Evolutionary conservation across 169 alveolate genomes (phyloP).

Genomic region (Cryptosporidium ubiquitum): DNA sequence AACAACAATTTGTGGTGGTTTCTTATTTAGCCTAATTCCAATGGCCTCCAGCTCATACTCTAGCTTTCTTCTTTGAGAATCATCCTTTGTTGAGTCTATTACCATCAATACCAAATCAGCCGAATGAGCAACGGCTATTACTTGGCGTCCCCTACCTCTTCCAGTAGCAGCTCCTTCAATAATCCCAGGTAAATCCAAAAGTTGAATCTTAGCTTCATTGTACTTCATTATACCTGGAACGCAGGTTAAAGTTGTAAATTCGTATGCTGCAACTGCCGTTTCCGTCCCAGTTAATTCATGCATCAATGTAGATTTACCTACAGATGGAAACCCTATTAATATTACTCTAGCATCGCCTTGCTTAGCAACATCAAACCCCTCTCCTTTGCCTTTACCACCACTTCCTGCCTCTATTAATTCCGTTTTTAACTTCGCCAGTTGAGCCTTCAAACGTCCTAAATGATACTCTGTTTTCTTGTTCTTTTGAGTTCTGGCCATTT

Average conservation of each 20-base stretch:
- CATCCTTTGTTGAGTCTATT: slow-evolving; percentile 81
- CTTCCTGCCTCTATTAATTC: slow-evolving; percentile 85
- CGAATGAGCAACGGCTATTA: slow-evolving; percentile 90
- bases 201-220: slow-evolving; percentile 92
- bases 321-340: slow-evolving; percentile 92
- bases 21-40: slow-evolving; percentile 88
- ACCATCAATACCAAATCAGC: slow-evolving; percentile 87
- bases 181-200: slow-evolving; percentile 95
- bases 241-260: slow-evolving; percentile 90
- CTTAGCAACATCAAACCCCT: slow-evolving; percentile 91
- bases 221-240: slow-evolving; percentile 89
- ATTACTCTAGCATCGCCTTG: slow-evolving; percentile 92
- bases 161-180: slow-evolving; percentile 97
- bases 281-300: slow-evolving; percentile 86
- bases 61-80: slow-evolving; percentile 86
- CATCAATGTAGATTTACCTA: slow-evolving; percentile 89
- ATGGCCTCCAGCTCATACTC: slow-evolving; percentile 87
- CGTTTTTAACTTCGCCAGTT: slow-evolving; percentile 85
- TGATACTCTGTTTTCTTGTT: slow-evolving; percentile 90
- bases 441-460: slow-evolving; percentile 89
- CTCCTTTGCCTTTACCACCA: slow-evolving; percentile 81
- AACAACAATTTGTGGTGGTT: slow-evolving; percentile 85
- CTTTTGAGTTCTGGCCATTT: slow-evolving; percentile 91
- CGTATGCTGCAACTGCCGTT: slow-evolving; percentile 89
- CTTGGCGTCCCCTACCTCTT: slow-evolving; percentile 96